A percentile compares a stretch with the other conserved stretches of the same genome.
These are phyloP conservation scores for Pleurotus giganteus DNA, from an alignment of 768 basidiomycete genomes.

Conservation along the genomic window DNA sequence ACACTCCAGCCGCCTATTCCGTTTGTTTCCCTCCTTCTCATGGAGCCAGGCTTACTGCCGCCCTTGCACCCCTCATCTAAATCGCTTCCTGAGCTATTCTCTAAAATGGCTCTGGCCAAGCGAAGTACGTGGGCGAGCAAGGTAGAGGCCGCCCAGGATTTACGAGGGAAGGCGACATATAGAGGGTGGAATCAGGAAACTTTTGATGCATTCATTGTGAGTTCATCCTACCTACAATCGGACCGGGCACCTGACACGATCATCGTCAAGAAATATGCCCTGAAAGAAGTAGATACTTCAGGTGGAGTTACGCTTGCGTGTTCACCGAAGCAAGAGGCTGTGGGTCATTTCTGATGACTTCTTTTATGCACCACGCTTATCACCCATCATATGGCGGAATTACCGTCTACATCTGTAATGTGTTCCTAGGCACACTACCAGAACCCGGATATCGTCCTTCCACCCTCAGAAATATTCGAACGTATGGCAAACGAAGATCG, in stretches of 20 bases:
- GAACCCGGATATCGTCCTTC: conserved; percentile 14
- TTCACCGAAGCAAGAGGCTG: conserved; percentile 17
- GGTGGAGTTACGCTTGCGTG: conserved; percentile 14
- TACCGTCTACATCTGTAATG: not conserved
- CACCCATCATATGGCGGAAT: no score
- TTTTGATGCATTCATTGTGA: conserved; percentile 14
- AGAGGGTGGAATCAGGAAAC: conserved; percentile 14
- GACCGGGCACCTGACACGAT: not conserved
- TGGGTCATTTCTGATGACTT: not conserved
- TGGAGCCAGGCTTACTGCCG: conserved; percentile 19
- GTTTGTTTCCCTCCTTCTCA: conserved; percentile 14
- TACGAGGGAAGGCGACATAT: conserved; percentile 13
- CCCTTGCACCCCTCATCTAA: conserved; percentile 8
- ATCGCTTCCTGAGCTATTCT: conserved; percentile 13
- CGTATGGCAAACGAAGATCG: conserved; percentile 12
- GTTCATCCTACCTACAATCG: not conserved
- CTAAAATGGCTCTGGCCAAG: conserved; percentile 17
- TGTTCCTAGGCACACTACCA: conserved; percentile 14
- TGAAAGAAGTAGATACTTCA: conserved; percentile 12
- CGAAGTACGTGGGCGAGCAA: conserved; percentile 15
- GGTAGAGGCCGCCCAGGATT: conserved; percentile 4
- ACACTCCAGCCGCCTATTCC: conserved; percentile 3
- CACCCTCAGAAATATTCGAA: conserved; percentile 15
- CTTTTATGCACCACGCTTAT: not conserved
- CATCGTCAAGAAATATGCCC: conserved; percentile 8